phyloP scores from a whole-genome alignment of 495 filamentous ascomycete species.

The Trichoderma orchidacearum region DNA sequence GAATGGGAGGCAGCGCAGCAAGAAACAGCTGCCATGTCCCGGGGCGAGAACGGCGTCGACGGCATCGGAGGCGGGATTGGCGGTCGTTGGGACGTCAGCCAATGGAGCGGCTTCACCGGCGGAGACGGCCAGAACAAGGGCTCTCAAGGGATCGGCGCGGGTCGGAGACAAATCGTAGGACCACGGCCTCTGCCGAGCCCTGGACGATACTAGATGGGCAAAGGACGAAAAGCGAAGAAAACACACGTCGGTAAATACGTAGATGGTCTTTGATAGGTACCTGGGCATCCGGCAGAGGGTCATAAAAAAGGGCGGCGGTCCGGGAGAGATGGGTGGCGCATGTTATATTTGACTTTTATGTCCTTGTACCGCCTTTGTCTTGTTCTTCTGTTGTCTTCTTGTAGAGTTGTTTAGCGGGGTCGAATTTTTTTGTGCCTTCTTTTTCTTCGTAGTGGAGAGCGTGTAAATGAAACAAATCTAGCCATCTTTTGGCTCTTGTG shows the following conservation, averaged over 20 bases:
- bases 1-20: slow-evolving; percentile 94
- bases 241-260: not conserved
- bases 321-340: not conserved
- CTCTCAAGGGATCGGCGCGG: slow-evolving; percentile 53
- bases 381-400: not conserved
- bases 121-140: slow-evolving; percentile 75
- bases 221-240: not conserved
- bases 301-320: not conserved
- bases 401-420: no score
- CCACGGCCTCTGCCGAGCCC: slow-evolving; percentile 48
- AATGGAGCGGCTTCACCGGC: slow-evolving; percentile 71
- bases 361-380: not conserved
- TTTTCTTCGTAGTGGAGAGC: no score
- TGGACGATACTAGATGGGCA: not conserved
- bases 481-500: no score
- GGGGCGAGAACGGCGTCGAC: slow-evolving; percentile 32
- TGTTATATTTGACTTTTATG: not conserved
- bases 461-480: no score
- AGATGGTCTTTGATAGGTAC: not conserved
- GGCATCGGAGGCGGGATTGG: slow-evolving; percentile 41
- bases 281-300: not conserved
- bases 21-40: slow-evolving; percentile 45
- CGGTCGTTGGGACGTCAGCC: slow-evolving; percentile 72
- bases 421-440: not conserved
- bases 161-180: slow-evolving; percentile 65